Base-by-base conservation (phyloP, 2,329 filamentous ascomycete species). In the Aaosphaeria arxii region DNA sequence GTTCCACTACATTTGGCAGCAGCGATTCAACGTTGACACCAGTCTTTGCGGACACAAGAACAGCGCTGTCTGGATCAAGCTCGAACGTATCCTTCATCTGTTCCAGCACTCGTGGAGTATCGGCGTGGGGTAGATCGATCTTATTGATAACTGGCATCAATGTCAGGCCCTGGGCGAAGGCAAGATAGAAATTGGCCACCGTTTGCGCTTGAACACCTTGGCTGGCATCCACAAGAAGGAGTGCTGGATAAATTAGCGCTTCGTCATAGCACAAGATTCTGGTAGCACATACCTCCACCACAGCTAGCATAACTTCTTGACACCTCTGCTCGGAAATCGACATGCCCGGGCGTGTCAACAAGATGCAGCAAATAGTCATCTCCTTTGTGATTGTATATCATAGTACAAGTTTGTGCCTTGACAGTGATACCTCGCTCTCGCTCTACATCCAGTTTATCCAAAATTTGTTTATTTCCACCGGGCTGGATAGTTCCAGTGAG, bases 171-270 rank as follows among this genome's bases (percentile, higher is more conserved):
- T 97, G 90, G 1, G 92, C 86, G 71, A 99, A 99, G 6, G 94
- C 94, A 28, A 97, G 83, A 68, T 97, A 96, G 74, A 99, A 99
- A 71, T 99, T 99, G 52, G 94, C 94, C 6, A 99, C 94, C 0
- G 94, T 99, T 76, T 99, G 94, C 5, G 94, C 94, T 74, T 99
- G 94, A 2, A 99, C 86, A 41, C 94, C 94, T 72, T 99, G 94
- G 58, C 89, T 95, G 6, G 92, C 94, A 77, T 99, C 94, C 3
- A 99, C 92, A 1, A 99, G 82, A 45, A 99, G 78, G 51, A 99
- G 70, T 1, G 94, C 92, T 63, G 40, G 1, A n/a, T 7, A 11
- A n/a, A 28, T 11, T 40, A 11, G 39, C 17, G 9, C 3, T 17
- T 11, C 28, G 5, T 43, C 11, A 7, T 7, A n/a, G 4, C 35